Percentiles rank a stretch among this genome's conserved stretches.
phyloP scores from a whole-genome alignment of 2,329 filamentous ascomycete species.

The Anthostomella pinea region DNA sequence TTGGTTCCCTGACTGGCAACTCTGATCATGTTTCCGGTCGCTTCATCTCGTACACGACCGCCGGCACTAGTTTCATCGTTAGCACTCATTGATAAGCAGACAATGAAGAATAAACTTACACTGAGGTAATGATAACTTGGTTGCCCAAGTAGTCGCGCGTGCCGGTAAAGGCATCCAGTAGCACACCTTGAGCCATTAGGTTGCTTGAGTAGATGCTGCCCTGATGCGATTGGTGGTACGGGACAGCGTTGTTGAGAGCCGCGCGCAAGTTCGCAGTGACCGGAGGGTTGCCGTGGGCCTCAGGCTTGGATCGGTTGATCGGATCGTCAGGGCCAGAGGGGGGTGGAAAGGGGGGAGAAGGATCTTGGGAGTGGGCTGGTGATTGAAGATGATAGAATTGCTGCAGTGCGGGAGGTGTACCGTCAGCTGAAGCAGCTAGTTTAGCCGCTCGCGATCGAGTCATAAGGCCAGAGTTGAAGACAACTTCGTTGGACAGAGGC shows the following conservation, averaged over 20 bases:
- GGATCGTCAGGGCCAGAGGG: no score
- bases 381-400: no score
- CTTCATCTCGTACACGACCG: conserved; percentile 26
- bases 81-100: conserved; percentile 4
- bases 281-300: conserved; percentile 32
- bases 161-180: conserved; percentile 56
- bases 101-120: conserved; percentile 44
- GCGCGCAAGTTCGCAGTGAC: conserved; percentile 59
- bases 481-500: no score
- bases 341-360: no score
- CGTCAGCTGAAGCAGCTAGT: no score
- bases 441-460: no score
- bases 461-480: no score
- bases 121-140: conserved; percentile 61
- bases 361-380: no score
- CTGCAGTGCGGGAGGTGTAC: no score
- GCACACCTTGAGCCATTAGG: conserved; percentile 51
- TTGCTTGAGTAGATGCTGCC: conserved; percentile 53
- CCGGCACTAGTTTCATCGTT: conserved; percentile 21
- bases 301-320: no score
- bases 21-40: conserved; percentile 43
- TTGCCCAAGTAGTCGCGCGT: conserved; percentile 56
- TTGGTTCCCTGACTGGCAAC: conserved; percentile 45
- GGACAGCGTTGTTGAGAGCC: conserved; percentile 60
- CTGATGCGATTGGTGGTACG: conserved; percentile 61